Evolutionary conservation across 495 filamentous ascomycete species (phyloP), one percentile per base, ranked within the genome.

Genomic region (Amorphotheca resinae): DNA sequence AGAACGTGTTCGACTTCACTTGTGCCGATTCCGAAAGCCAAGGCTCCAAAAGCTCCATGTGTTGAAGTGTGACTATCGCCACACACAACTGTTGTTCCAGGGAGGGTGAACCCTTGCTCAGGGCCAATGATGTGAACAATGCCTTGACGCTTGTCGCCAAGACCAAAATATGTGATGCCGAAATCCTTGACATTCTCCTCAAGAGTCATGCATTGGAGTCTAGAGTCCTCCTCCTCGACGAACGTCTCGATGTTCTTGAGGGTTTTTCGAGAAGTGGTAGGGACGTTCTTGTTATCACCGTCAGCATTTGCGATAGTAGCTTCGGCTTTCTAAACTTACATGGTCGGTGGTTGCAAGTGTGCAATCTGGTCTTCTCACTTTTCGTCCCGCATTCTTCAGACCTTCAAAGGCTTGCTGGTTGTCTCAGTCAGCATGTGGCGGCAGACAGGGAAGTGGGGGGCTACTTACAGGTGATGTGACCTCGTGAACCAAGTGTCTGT

Each of bases 121-220:
- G 91, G 91, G n/a, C 91, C 91, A 53, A 98, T 95, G 56, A 98
- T 82, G 63, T 98, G 91, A 32, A 98, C 91, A 58, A 98, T 98
- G 51, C 91, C 91, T 67, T 98, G 91, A 22, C 91, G 76, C 69
- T 93, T 93, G 64, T 96, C 91, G 31, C 79, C 87, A 46, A 98
- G 78, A 39, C 91, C 91, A 54, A 98, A 98, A 65, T 95, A 98
- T 57, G 91, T 95, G 57, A 98, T 73, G 51, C 83, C 87, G 52
- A 95, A 95, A 42, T 86, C 82, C 65, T 93, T 93, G 46, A 98
- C 91, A 56, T 98, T 98, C 47, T 95, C 78, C 61, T 98, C 91
- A 22, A 98, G 77, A 30, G 91, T 98, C 49, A 86, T 73, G 64
- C 87, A 95, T 73, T 98, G 91, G 37, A 79, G 73, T 44, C 89